Conservation (phyloP, 2,329 filamentous ascomycete species). For the Ceratocystis cubensis region DNA sequence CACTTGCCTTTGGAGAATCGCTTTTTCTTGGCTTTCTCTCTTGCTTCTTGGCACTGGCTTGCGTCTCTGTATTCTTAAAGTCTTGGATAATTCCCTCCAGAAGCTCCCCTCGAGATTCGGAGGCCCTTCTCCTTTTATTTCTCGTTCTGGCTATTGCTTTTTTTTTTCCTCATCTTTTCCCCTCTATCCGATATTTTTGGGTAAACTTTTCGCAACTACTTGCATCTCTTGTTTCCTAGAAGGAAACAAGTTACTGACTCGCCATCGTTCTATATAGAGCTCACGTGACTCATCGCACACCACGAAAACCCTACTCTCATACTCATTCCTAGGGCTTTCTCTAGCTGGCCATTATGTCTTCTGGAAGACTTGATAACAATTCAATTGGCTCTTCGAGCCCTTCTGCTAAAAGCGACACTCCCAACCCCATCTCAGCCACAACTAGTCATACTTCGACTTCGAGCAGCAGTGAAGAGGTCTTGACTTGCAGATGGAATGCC, state of each 20-base stretch:
- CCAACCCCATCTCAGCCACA: conserved; percentile 38
- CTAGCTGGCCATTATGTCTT: conserved; percentile 11
- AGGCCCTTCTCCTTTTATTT: not conserved
- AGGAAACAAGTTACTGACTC: not conserved
- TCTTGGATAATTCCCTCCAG: conserved; percentile 19
- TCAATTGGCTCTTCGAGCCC: conserved; percentile 27
- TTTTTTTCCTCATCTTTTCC: not conserved
- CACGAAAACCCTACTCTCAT: not conserved
- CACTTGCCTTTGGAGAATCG: conserved; percentile 10
- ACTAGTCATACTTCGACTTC: conserved; percentile 31
- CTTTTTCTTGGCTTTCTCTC: conserved; percentile 3
- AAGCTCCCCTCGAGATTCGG: not conserved
- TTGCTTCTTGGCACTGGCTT: conserved; percentile 17
- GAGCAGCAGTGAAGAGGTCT: conserved; percentile 39
- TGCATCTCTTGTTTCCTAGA: not conserved
- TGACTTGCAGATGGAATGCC: conserved; percentile 48
- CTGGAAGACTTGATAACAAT: conserved; percentile 18
- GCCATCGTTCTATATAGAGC: not conserved
- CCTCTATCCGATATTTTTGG: conserved; percentile 1
- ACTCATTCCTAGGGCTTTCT: not conserved
- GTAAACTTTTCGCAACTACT: not conserved
- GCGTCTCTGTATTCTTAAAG: conserved; percentile 16
- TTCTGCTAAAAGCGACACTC: conserved; percentile 42
- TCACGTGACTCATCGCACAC: not conserved
- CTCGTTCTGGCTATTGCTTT: not conserved